phyloP scores from a whole-genome alignment of 371 early-diverging fungal genomes.

The Actinomucor elegans region DNA sequence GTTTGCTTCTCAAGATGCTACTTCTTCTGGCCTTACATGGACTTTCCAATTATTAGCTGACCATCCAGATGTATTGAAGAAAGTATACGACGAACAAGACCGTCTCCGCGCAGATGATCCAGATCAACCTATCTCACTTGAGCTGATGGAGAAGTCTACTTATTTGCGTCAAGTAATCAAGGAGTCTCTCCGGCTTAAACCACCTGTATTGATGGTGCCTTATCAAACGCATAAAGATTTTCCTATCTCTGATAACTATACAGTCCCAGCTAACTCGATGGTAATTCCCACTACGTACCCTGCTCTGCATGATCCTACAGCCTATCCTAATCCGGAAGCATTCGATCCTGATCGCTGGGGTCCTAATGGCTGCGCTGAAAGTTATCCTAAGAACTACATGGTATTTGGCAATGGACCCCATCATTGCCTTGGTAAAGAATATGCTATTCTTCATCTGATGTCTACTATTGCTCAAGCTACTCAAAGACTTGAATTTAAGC shows the following conservation, averaged over 20 bases:
- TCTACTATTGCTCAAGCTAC: conserved; percentile 42
- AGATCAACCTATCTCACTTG: conserved; percentile 30
- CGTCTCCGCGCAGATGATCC: conserved; percentile 32
- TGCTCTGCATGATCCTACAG: conserved; percentile 38
- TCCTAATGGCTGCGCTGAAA: conserved; percentile 33
- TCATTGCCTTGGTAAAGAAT: conserved; percentile 42
- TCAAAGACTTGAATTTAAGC: conserved; percentile 36
- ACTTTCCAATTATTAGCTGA: conserved; percentile 53
- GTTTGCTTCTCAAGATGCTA: conserved; percentile 56
- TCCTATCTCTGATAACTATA: conserved; percentile 42
- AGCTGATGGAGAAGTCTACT: conserved; percentile 42
- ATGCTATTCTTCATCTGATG: conserved; percentile 40
- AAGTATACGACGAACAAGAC: conserved; percentile 44
- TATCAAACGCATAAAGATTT: conserved; percentile 50
- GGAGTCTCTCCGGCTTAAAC: conserved; percentile 50
- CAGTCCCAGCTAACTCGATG: conserved; percentile 46
- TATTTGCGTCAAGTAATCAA: conserved; percentile 53
- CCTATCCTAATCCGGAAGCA: conserved; percentile 37
- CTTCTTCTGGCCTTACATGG: conserved; percentile 55
- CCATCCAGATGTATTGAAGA: conserved; percentile 48
- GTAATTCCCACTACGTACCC: conserved; percentile 43
- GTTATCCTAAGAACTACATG: conserved; percentile 41
- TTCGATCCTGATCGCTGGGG: conserved; percentile 46
- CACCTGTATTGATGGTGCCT: conserved; percentile 56
- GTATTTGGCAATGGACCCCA: conserved; percentile 42